Percentiles rank a stretch among this genome's conserved stretches.
Conservation (phyloP, 1,284 basidiomycete genomes). For the Apiotrichum gamsii region DNA sequence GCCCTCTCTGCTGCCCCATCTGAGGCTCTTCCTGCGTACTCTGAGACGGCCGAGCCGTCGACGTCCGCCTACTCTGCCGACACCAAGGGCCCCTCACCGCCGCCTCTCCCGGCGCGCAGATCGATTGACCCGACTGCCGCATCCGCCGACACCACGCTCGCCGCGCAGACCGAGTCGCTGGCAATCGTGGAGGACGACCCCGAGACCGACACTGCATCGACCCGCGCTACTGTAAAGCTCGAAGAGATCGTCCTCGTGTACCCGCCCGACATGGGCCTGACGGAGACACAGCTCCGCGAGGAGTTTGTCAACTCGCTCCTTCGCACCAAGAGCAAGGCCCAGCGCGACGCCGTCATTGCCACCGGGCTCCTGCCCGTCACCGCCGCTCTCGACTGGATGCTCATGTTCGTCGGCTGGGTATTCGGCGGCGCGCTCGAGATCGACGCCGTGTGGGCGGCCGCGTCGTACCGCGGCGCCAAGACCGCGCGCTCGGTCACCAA, state of each 20-base stretch:
- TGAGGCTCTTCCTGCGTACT: no score
- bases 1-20: no score
- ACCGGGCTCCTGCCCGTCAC: slow-evolving; percentile 16
- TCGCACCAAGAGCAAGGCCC: slow-evolving; percentile 19
- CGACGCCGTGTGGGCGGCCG: slow-evolving; percentile 18
- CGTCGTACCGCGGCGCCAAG: slow-evolving; percentile 17
- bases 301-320: slow-evolving; percentile 20
- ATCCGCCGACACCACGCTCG: no score
- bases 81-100: no score
- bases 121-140: no score
- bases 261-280: slow-evolving; percentile 11
- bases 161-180: background rate
- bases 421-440: slow-evolving; percentile 20
- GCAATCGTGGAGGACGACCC: background rate
- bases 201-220: background rate
- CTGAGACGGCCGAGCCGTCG: no score
- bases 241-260: slow-evolving; percentile 22
- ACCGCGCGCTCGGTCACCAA: slow-evolving; percentile 16
- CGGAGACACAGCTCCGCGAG: slow-evolving; percentile 10
- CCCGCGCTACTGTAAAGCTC: slow-evolving; percentile 14
- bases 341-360: slow-evolving; percentile 21
- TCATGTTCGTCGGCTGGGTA: slow-evolving; percentile 20
- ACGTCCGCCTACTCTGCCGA: no score
- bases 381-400: slow-evolving; percentile 14
- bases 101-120: no score